Evolutionary conservation across 345 rosid species (phyloP).

Genomic region (Firmiana major): DNA sequence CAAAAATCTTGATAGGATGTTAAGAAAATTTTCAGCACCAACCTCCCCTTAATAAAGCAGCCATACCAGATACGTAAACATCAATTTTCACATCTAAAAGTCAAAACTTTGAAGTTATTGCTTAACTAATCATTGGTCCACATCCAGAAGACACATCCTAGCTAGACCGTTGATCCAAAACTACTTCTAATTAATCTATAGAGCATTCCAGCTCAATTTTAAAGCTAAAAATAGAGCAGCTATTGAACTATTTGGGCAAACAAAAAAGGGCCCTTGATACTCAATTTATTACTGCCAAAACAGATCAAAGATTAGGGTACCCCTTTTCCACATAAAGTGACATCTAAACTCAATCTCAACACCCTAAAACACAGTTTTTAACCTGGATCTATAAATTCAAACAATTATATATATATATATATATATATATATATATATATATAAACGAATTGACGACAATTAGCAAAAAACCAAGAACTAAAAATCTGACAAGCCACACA

Average conservation of each 20-base stretch:
- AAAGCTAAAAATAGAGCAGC: conserved; percentile 18
- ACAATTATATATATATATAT: not conserved
- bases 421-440: conserved; percentile 15
- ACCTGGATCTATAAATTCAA: conserved; percentile 32
- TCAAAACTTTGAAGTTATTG: not conserved
- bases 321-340: conserved; percentile 9
- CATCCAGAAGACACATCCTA: conserved; percentile 4
- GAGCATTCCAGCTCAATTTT: conserved; percentile 26
- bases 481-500: not conserved
- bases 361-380: conserved; percentile 20
- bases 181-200: not conserved
- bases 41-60: not conserved
- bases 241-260: not conserved
- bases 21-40: not conserved
- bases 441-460: conserved; percentile 10
- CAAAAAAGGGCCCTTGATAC: not conserved
- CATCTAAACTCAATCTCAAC: conserved; percentile 18
- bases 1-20: not conserved
- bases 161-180: not conserved
- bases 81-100: conserved; percentile 3
- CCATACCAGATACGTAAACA: not conserved
- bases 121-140: conserved; percentile 13
- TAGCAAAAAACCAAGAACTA: conserved; percentile 15
- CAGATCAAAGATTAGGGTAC: conserved; percentile 24
- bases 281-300: conserved; percentile 1